A percentile compares a stretch with the other conserved stretches of the same genome.
Evolutionary conservation across 208 protist genomes (phyloP).

Genomic region (Leishmania guyanensis): DNA sequence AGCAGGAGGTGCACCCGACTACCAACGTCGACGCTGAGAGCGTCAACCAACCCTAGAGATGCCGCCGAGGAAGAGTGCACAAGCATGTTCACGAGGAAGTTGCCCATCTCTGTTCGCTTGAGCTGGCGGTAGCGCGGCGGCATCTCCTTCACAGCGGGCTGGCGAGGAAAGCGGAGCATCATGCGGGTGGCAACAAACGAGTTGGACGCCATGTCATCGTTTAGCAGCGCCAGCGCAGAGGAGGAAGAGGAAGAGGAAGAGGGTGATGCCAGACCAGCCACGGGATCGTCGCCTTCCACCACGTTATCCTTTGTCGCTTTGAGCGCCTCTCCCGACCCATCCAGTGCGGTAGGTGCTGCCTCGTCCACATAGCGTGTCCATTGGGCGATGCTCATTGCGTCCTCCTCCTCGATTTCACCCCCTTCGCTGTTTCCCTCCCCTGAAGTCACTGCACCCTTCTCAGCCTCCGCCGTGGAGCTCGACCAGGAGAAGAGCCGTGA

Average conservation of each 20-base stretch:
- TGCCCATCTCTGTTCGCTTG: conserved; percentile 79
- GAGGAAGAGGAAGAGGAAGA: conserved; percentile 10
- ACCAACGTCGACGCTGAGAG: conserved; percentile 77
- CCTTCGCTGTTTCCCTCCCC: conserved; percentile 20
- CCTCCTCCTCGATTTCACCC: conserved; percentile 10
- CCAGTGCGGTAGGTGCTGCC: background rate
- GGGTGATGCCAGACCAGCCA: background rate
- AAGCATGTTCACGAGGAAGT: conserved; percentile 82
- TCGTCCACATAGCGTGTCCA: conserved; percentile 4
- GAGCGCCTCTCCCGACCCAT: background rate
- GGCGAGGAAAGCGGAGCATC: conserved; percentile 74
- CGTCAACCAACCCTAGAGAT: conserved; percentile 67
- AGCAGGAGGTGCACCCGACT: conserved; percentile 73
- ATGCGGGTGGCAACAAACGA: conserved; percentile 61
- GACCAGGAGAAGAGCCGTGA: conserved; percentile 32
- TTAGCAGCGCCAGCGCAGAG: conserved; percentile 21
- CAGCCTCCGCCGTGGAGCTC: conserved; percentile 20
- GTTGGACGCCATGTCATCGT: conserved; percentile 71
- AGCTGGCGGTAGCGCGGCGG: conserved; percentile 60
- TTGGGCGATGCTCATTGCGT: conserved; percentile 23
- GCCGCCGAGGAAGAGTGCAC: conserved; percentile 49
- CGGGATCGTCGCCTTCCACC: background rate
- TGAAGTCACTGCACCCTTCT: conserved; percentile 7
- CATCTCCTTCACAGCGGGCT: conserved; percentile 62
- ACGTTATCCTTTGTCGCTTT: background rate